Percentiles rank a stretch among this genome's conserved stretches.
Conservation (phyloP, 768 basidiomycete species). For the Phlegmacium glaucopus region DNA sequence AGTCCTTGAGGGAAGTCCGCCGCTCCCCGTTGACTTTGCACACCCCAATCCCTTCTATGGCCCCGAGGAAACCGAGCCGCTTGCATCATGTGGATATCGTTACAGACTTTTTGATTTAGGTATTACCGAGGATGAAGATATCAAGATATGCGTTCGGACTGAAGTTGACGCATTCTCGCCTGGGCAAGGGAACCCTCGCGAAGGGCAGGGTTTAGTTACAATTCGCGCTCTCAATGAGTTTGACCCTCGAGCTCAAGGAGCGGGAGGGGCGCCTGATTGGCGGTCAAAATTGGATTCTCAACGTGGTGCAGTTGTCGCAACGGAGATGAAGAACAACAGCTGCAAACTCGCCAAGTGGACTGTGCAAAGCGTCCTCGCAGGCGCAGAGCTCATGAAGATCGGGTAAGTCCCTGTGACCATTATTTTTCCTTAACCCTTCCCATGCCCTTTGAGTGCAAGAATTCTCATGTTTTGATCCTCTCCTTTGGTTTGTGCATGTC, state of each 20-base stretch:
- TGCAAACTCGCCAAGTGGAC: conserved; percentile 98
- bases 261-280: conserved; percentile 98
- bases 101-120: conserved; percentile 95
- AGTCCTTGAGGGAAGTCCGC: conserved; percentile 67
- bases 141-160: conserved; percentile 89
- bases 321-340: conserved; percentile 99
- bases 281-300: conserved; percentile 94
- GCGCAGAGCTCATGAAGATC: conserved; percentile 95
- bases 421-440: conserved; percentile 7
- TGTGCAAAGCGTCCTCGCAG: conserved; percentile 91
- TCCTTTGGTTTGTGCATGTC: conserved; percentile 4
- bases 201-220: conserved; percentile 79
- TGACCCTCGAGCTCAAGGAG: conserved; percentile 84
- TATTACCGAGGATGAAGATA: conserved; percentile 85
- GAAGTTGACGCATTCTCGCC: conserved; percentile 89
- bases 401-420: conserved; percentile 49
- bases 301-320: conserved; percentile 95
- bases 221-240: conserved; percentile 97
- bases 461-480: conserved; percentile 4
- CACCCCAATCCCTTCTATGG: conserved; percentile 96
- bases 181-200: conserved; percentile 56
- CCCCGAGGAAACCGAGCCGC: conserved; percentile 90
- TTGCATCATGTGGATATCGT: conserved; percentile 94
- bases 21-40: conserved; percentile 66
- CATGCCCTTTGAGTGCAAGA: background rate